Evolutionary conservation across 73 alveolate genomes (phyloP), one percentile per base, ranked within the genome.

Genomic region (Paramecium bursaria): DNA sequence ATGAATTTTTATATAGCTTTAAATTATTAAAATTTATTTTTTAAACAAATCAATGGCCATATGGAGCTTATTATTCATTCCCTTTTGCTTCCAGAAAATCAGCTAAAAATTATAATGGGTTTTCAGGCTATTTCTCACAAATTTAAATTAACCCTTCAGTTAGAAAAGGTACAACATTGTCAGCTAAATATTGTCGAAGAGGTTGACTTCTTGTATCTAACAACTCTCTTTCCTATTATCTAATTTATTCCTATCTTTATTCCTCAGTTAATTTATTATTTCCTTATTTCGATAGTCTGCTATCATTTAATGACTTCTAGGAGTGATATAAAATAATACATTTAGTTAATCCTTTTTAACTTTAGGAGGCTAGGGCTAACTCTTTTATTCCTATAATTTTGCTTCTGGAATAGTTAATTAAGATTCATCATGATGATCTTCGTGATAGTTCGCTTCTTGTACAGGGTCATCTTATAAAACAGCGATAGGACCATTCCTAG

Each of bases 161-260:
- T 87, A 94, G 87, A 50, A 85, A 90, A 19, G 98, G 98, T 44
- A 94, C 95, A 2, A 94, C 97, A 80, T 94, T 94, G 85, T 94
- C 98, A 46, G 95, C 95, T 39, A 94, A 77, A 60, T 94, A 94
- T 75, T 94, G 86, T 26, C 97, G 76, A 67, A 92, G 75, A 9
- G 93, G 96, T 80, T 91, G 88, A 30, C 95, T 87, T 79, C 95
- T 88, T 27, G 90, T 89, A 85, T 93, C 98, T 54, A 93, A 86
- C 51, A 93, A 80, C 74, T 91, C 95, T 55, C 91, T 87, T 85
- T 91, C 95, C 44, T 93, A 86, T 76, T 93, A 80, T 75, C 87
- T 79, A 30, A 87, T 79, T 11, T 33, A 15, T 31, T 87, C 93
- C 44, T 67, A 11, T 42, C 33, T 67, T 67, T 67, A 42, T 17